These are phyloP conservation scores for Teunomyces cretensis DNA, from an alignment of 805 yeast species.

Conservation along the genomic window DNA sequence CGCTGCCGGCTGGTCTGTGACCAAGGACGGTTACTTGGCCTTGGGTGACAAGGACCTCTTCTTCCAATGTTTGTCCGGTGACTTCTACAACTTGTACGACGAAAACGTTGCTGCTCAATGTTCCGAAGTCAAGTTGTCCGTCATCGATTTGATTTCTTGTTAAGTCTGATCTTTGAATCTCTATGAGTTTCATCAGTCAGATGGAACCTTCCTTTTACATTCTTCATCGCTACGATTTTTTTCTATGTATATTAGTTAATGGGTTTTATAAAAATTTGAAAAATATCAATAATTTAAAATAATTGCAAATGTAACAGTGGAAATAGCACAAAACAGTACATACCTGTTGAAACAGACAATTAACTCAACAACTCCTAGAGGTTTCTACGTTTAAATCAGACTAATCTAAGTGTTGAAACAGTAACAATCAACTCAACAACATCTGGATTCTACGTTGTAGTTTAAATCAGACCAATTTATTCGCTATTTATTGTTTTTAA, in stretches of 20 bases:
- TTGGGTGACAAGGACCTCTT: constrained; percentile 60
- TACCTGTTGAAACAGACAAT: too few species aligned
- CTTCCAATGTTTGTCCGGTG: constrained; percentile 75
- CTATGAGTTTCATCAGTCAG: too few species aligned
- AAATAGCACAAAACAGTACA: too few species aligned
- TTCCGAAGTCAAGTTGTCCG: constrained; percentile 52
- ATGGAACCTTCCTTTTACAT: not conserved
- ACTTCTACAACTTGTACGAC: constrained; percentile 77
- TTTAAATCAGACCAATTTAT: not conserved
- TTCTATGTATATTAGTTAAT: constrained; percentile 1
- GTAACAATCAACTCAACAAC: too few species aligned
- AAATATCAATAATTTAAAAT: not conserved
- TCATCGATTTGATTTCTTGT: constrained; percentile 60
- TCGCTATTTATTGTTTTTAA: not conserved
- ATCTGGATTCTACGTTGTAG: too few species aligned
- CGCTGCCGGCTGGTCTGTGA: constrained; percentile 30
- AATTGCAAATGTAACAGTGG: not conserved
- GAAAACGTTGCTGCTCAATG: constrained; percentile 57
- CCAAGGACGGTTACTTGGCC: constrained; percentile 58
- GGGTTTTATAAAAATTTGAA: not conserved
- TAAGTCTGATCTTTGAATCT: constrained; percentile 15
- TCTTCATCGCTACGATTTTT: not conserved
- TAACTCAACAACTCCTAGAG: too few species aligned
- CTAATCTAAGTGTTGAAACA: too few species aligned
- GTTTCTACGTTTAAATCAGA: too few species aligned